Base-by-base conservation (phyloP, 805 yeast genomes). In the Citeromyces matritensis region DNA sequence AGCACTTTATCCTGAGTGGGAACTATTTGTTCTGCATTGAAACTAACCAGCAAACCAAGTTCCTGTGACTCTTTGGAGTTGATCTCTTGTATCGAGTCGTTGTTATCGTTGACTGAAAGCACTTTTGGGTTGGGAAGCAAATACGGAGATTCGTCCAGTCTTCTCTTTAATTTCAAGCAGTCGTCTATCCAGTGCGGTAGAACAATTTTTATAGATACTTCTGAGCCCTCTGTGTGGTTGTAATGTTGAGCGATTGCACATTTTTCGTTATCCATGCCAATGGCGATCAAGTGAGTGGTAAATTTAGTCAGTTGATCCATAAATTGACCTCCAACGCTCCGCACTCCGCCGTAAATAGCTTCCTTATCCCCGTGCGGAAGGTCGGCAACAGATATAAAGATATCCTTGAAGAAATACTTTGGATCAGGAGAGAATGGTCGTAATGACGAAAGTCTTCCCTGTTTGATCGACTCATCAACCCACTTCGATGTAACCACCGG, bases 111-210 rank as follows among this genome's bases (percentile, higher is more conserved):
- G 21, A 30, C n/a, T 2, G 19, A 27, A 15, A 42, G 35, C 4
- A 44, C 23, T 6, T 39, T 33, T 1, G 57, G 49, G 26, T 48
- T 49, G 26, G 63, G 58, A n/a, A 76, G 48, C 11, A 65, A 40
- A 44, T 77, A 81, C 2, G 66, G 65, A 0, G 45, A 36, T 33
- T 71, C 86, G 33, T 66, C 67, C 8, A 78, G 48, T 31, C 53
- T 60, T 29, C 58, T 48, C 17, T 72, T 60, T 25, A 61, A 46
- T 33, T 65, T 69, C 37, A 81, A 57, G 44, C 86, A 77, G 36
- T 69, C 79, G 32, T 75, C 74, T 9, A 86, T 51, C 95, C 95
- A 88, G 13, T 72, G 69, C 0, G 95, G 93, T 3, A 65, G 57
- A 3, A 86, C 91, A 10, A 75, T 63, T 30, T 65, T 60, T 24